Evolutionary conservation across 345 rosid genomes (phyloP), one percentile per base, ranked within the genome.

Genomic region (Toxicodendron radicans): DNA sequence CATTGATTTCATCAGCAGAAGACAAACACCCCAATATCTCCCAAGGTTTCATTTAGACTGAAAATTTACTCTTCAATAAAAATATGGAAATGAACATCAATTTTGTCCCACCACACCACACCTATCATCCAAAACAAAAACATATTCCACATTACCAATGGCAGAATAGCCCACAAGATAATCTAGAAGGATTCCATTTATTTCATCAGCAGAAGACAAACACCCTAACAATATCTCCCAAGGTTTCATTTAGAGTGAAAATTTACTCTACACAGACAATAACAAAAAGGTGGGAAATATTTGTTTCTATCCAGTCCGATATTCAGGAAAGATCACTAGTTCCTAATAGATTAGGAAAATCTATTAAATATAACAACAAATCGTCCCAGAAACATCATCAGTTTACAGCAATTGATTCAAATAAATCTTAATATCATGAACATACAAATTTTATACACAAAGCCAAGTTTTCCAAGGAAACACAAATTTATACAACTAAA

Each of bases 141-240:
- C 7, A 0, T 45, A 23, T 61, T 30, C 59, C 18, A 0, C 17
- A 46, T 68, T 32, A 51, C 30, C 23, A 53, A 24, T 10, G 57
- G 66, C 56, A 18, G 35, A 27, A 71, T 59, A 59, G 23, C 45
- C 58, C 5, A 45, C 3, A 12, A 38, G n/a, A 38, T 56, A 14
- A 21, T 23, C 35, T 38, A 17, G 38, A 10, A 21, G 52, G 8
- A 23, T 70, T 38, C 63, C 6, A 43, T 21, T 21, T 41, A 70
- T 17, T 70, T 24, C 38, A 70, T 70, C 46, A 23, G 21, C 63
- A 12, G 54, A n/a, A 68, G 61, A 20, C 30, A 53, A 38, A 68
- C 18, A 21, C 21, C n/a, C 46, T 8, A 2, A 38, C 7, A 14
- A 49, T 20, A 16, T 16, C 30, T 52, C 43, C 61, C 24, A 49